These are phyloP conservation scores for Podila epicladia DNA, from an alignment of 192 early-diverging fungal species.

Conservation along the genomic window DNA sequence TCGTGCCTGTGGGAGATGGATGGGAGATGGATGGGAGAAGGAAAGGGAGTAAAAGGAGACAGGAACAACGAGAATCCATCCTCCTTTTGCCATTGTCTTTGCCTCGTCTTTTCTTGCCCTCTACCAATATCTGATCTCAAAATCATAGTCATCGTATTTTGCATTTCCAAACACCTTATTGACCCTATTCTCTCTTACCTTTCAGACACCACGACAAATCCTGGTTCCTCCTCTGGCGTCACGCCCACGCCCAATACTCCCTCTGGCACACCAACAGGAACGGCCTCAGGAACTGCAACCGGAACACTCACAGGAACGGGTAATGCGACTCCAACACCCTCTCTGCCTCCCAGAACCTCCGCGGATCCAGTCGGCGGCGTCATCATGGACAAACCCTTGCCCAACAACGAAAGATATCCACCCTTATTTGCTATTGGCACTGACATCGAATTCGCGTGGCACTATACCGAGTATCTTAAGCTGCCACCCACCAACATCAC, in stretches of 20 bases:
- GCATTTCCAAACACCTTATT: background rate
- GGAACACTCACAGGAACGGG: background rate
- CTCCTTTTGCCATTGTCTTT: background rate
- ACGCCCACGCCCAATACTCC: background rate
- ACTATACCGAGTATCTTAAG: slow-evolving; percentile 14
- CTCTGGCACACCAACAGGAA: slow-evolving; percentile 11
- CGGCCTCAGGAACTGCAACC: background rate
- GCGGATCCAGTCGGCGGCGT: slow-evolving; percentile 13
- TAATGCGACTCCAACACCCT: background rate
- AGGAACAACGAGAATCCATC: too few species aligned
- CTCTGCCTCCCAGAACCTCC: background rate
- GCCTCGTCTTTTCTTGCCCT: background rate
- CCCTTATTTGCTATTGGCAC: slow-evolving; percentile 21
- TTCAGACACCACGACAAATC: background rate
- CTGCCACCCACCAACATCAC: slow-evolving; percentile 28
- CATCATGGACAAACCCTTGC: slow-evolving; percentile 29
- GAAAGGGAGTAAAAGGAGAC: background rate
- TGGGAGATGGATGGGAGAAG: background rate
- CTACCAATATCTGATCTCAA: background rate
- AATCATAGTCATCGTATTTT: too few species aligned
- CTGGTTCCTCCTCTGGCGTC: background rate
- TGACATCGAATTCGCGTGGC: slow-evolving; percentile 29
- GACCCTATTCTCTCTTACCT: too few species aligned
- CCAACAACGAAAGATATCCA: slow-evolving; percentile 10
- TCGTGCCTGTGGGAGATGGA: too few species aligned